Evolutionary conservation across 2,329 filamentous ascomycete genomes (phyloP), one percentile per base, ranked within the genome.

Genomic region (Microsporum canis): DNA sequence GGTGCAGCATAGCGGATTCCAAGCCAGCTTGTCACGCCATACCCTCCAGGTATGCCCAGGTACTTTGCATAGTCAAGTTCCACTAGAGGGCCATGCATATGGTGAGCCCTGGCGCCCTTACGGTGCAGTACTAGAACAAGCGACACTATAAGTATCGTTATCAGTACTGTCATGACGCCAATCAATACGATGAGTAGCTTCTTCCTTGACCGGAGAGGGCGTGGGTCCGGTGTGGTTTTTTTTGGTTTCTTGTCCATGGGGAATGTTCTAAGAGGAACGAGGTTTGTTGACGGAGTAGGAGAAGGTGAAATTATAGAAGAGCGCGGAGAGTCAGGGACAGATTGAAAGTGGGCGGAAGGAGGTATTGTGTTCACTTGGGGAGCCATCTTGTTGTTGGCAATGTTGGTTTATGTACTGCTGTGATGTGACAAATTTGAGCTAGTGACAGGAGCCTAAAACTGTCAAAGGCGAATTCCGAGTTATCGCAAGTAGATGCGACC

Each of bases 61-160:
- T 91, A 90, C 31, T 77, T 80, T 34, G 85, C 80, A 69, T 91
- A 91, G 2, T 79, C 80, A 27, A 91, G 76, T 63, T 88, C 77
- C 12, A 90, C 83, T 2, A 77, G 65, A 7, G 68, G 61, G 27
- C 67, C 65, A 51, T 55, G 5, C 14, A 36, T 3, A 12, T n/a
- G 39, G 2, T 43, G 51, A 4, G 29, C 12, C n/a, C 10, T 17
- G 7, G 51, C 2, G 23, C 51, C 51, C n/a, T 12, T 55, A n/a
- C 33, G 51, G 7, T 36, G 27, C 31, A 55, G 8, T 23, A 55
- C 51, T 12, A 55, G n/a, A 2, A 34, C 51, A 17, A 55, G 51
- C 5, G 51, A 34, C 51, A 55, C 51, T n/a, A 36, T 36, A 5
- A 55, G 33, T n/a, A 31, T 55, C 5, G 51, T 55, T 36, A 55